Base-by-base conservation (phyloP, 129 eudicot species). In the Rutidosis leptorrhynchoides region DNA sequence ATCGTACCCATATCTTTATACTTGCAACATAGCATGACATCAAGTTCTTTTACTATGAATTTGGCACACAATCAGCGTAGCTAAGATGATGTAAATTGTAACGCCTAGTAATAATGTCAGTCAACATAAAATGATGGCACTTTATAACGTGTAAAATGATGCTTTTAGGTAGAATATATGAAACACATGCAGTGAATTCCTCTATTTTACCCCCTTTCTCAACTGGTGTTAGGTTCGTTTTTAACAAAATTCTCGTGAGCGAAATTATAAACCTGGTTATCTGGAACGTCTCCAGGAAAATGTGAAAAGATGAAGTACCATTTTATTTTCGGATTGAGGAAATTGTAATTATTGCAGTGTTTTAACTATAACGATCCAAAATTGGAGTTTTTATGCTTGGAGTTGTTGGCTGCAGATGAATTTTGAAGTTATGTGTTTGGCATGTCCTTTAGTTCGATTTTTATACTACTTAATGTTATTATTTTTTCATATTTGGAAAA, bases 331-430 rank as follows among this genome's bases (percentile, higher is more conserved):
- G 6, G 42, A 29, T 45, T n/a, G 53, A 24, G 25, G 42, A 54
- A 54, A 24, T n/a, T 6, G 53, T 25, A 16, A 56, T 37, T 25
- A 24, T 65, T 56, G 51, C 46, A 54, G 55, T 40, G 15, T 58
- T 58, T 9, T 61, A 29, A 49, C 52, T 46, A 30, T 23, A 16
- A 12, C 17, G 51, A 24, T 25, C 15, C 27, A 43, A 43, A 42
- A 27, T 55, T 56, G 58, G 56, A 58, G 48, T 45, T 45, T 45
- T 46, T 30, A 60, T 60, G 68, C 67, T 43, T 46, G 51, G 48
- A 20, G 60, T 60, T 37, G 14, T 30, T 61, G 68, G 46, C 61
- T 62, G 42, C 48, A 48, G 60, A 30, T 20, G 48, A 32, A 14
- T 49, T 48, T 25, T 53, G n/a, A 72, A 51, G 48, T 51, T 62